Conservation (phyloP, 2,329 filamentous ascomycete genomes). For the Scytalidium sp. region DNA sequence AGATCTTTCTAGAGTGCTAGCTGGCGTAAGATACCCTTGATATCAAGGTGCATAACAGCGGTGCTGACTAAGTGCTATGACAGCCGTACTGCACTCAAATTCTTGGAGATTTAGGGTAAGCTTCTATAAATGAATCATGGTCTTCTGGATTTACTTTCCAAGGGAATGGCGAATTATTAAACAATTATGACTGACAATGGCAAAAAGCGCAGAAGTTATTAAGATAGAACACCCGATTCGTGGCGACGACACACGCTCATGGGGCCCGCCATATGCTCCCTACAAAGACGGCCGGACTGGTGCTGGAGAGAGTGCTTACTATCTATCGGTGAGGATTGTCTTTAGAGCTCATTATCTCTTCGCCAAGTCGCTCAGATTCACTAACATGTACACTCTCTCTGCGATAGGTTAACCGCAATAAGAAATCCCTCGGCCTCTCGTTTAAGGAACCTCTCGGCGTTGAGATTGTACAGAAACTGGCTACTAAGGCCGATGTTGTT, state of each 20-base stretch:
- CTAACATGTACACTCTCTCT: not conserved
- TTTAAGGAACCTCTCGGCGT: constrained; percentile 84
- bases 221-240: constrained; percentile 90
- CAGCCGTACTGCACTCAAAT: constrained; percentile 97
- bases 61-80: constrained; percentile 1
- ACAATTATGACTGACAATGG: constrained; percentile 28
- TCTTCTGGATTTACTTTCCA: no score
- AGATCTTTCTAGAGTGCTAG: constrained; percentile 92
- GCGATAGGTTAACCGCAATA: constrained; percentile 86
- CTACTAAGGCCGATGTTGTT: constrained; percentile 79
- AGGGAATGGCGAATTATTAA: no score
- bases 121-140: constrained; percentile 17
- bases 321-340: constrained; percentile 67
- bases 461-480: constrained; percentile 79
- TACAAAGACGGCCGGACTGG: constrained; percentile 63
- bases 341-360: no score
- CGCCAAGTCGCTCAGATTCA: no score
- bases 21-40: constrained; percentile 66
- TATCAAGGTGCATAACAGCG: no score
- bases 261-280: constrained; percentile 87
- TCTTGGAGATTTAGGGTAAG: constrained; percentile 87
- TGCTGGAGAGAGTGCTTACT: constrained; percentile 90
- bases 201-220: constrained; percentile 79
- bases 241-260: constrained; percentile 89
- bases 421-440: constrained; percentile 85